A percentile compares a stretch with the other conserved stretches of the same genome.
Conservation (phyloP, 2,329 filamentous ascomycete species). For the Aspergillus spinulosporus region DNA sequence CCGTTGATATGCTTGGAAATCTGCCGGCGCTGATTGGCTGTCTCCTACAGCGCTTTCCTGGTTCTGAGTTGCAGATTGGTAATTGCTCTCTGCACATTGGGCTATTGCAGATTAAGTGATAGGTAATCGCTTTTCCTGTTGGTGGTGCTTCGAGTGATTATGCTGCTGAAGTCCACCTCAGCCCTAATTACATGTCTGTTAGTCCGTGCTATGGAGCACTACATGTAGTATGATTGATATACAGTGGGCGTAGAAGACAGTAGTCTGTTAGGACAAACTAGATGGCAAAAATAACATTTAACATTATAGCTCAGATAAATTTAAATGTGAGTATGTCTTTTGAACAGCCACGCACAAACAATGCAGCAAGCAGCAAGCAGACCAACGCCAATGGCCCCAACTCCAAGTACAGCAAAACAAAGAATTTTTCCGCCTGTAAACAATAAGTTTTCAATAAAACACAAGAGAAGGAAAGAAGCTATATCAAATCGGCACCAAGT, state of each 20-base stretch:
- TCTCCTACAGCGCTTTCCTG: background rate
- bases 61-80: slow-evolving; percentile 2
- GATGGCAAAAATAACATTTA: background rate
- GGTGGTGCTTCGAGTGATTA: background rate
- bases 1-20: slow-evolving; percentile 14
- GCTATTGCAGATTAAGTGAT: background rate
- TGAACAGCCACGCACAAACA: background rate
- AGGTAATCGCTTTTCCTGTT: background rate
- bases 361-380: background rate
- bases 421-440: slow-evolving; percentile 7
- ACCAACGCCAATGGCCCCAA: slow-evolving; percentile 11
- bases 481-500: slow-evolving; percentile 9
- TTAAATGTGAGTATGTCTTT: background rate
- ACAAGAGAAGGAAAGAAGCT: background rate
- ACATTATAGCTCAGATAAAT: background rate
- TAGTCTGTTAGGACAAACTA: background rate
- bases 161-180: background rate
- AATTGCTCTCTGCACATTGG: slow-evolving; percentile 13
- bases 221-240: too few species aligned
- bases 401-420: slow-evolving; percentile 5
- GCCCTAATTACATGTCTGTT: background rate
- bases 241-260: background rate
- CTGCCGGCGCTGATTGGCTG: slow-evolving; percentile 10
- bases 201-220: background rate
- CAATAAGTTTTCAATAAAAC: slow-evolving; percentile 10